phyloP scores from a whole-genome alignment of 2,329 filamentous ascomycete species.

The Calcarisporium arbuscula region DNA sequence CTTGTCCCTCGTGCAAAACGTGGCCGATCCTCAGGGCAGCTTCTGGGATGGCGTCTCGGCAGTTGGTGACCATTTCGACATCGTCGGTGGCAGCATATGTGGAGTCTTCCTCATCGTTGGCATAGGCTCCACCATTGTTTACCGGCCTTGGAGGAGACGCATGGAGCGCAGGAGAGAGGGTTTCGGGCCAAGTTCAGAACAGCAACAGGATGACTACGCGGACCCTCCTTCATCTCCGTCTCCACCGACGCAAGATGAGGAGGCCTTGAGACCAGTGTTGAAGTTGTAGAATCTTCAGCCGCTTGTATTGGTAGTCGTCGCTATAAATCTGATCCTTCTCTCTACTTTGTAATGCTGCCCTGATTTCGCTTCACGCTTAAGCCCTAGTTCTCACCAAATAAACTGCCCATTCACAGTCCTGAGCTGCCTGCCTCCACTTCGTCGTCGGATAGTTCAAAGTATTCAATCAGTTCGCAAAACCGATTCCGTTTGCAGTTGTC shows the following conservation, averaged over 20 bases:
- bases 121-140: constrained; percentile 63
- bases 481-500: constrained; percentile 6
- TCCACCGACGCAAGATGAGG: no score
- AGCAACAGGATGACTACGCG: no score
- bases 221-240: no score
- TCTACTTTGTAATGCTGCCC: no score
- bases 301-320: no score
- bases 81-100: constrained; percentile 82
- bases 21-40: constrained; percentile 62
- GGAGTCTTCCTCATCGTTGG: constrained; percentile 77
- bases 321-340: no score
- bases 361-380: no score
- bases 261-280: no score
- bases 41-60: constrained; percentile 87
- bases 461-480: constrained; percentile 10
- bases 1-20: constrained; percentile 69
- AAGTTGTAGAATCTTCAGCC: no score
- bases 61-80: constrained; percentile 74
- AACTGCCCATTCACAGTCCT: no score
- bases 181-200: no score
- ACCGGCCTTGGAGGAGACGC: constrained; percentile 67
- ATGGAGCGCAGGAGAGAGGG: constrained; percentile 24
- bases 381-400: no score
- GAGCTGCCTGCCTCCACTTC: constrained; percentile 2
- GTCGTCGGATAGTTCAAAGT: background rate